phyloP scores from a whole-genome alignment of 2,329 filamentous ascomycete genomes.

The Trichoderma brevicompactum region DNA sequence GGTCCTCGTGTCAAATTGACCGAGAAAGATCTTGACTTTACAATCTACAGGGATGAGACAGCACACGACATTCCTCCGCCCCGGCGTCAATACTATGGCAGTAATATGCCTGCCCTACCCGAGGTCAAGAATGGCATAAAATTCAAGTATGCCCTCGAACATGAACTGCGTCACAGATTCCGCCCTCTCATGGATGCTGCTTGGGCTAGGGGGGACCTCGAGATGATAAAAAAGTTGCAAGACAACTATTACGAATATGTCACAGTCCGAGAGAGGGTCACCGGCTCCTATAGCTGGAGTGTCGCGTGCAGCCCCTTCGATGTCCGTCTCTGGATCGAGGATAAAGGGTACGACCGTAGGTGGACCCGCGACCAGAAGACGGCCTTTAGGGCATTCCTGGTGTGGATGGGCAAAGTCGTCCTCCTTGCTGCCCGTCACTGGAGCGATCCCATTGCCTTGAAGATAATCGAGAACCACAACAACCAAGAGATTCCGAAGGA shows the following conservation, averaged over 20 bases:
- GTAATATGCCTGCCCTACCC: slow-evolving; percentile 23
- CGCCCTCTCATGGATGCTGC: not conserved
- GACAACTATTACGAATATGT: not conserved
- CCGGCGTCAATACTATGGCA: slow-evolving; percentile 20
- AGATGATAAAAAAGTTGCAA: not conserved
- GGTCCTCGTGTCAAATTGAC: not conserved
- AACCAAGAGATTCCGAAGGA: not conserved
- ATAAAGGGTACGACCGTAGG: slow-evolving; percentile 11
- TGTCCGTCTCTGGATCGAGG: slow-evolving; percentile 23
- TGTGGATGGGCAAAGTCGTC: not conserved
- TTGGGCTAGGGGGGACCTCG: not conserved
- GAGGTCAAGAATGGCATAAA: slow-evolving; percentile 6
- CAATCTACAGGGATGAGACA: slow-evolving; percentile 12
- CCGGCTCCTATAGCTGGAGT: slow-evolving; percentile 11
- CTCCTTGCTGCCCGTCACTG: not conserved
- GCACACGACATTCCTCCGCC: not conserved
- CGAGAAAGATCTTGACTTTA: slow-evolving; percentile 6
- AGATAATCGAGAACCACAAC: too few relatives aligned
- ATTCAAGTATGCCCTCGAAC: not conserved
- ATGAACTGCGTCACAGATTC: not conserved
- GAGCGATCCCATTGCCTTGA: too few relatives aligned
- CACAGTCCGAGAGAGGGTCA: not conserved
- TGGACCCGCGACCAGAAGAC: not conserved
- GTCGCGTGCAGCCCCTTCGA: not conserved
- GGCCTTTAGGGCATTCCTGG: not conserved